Evolutionary conservation across 2,329 filamentous ascomycete species (phyloP), one percentile per base, ranked within the genome.

Genomic region (Paraconiothyrium brasiliense): DNA sequence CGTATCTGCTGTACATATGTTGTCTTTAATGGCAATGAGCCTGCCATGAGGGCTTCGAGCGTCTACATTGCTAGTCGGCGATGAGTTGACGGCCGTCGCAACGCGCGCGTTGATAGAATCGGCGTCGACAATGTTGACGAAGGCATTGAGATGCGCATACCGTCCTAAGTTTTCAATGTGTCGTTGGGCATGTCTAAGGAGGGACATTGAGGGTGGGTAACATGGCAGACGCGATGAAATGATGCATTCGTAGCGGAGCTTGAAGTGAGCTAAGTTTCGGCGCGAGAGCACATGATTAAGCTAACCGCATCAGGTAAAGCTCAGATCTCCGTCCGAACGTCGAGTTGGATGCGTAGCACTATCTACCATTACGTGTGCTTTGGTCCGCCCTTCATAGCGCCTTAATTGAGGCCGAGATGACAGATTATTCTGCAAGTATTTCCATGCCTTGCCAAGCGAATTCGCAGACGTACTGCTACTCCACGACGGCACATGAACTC

Each of bases 1-100:
- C 9, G 78, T 62, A 7, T 75, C 71, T 20, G 68, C 71, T 6
- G 82, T 83, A 70, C 80, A 80, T 50, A 85, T 85, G 67, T 85
- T 85, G 73, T 84, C 83, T 68, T 85, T 85, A 58, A 85, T 66
- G 9, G 80, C 82, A 48, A 85, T 76, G 9, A 79, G 71, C 50
- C 70, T 77, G 58, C 79, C 79, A 35, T 48, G 34, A 48, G 67
- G 54, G 59, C 63, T 55, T 32, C 58, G 44, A 41, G 41, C 34
- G 35, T 51, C 54, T 37, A 27, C 46, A 37, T 62, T 44, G 13
- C 41, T 11, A 39, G 13, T 51, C 56, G 54, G 32, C 11, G 49
- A 8, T 27, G 27, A 54, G n/a, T 72, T 65, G 22, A 71, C 66
- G 39, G 62, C 57, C 49, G 65, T 44, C 48, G 69, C 70, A 27